Evolutionary conservation across 2,329 filamentous ascomycete genomes (phyloP).

Genomic region (Diaporthe velutina): DNA sequence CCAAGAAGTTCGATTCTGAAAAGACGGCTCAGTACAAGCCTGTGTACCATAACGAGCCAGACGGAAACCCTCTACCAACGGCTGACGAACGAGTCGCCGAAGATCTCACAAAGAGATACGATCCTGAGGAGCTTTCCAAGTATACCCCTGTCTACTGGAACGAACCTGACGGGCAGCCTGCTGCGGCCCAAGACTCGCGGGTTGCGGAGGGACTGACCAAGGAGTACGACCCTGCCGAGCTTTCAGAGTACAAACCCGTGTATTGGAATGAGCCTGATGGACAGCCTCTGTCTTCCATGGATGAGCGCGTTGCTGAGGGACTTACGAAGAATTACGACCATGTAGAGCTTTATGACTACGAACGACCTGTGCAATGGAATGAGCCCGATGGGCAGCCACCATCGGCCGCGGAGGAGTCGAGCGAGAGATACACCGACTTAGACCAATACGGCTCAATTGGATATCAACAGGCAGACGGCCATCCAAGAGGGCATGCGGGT

Average conservation of each 20-base stretch:
- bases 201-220: slow-evolving; percentile 37
- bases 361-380: background rate
- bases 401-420: slow-evolving; percentile 42
- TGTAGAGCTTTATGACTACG: background rate
- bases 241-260: slow-evolving; percentile 53
- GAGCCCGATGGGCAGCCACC: slow-evolving; percentile 9
- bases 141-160: slow-evolving; percentile 49
- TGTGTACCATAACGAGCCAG: slow-evolving; percentile 18
- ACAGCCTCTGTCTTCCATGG: background rate
- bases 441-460: slow-evolving; percentile 45
- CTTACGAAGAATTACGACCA: background rate
- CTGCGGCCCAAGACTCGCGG: slow-evolving; percentile 14
- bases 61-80: slow-evolving; percentile 5
- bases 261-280: slow-evolving; percentile 44
- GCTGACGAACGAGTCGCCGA: background rate
- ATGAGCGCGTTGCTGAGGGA: background rate
- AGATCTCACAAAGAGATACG: slow-evolving; percentile 46
- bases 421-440: slow-evolving; percentile 52
- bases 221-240: slow-evolving; percentile 52
- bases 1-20: background rate
- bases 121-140: slow-evolving; percentile 52
- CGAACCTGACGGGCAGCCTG: slow-evolving; percentile 42
- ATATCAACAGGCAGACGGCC: slow-evolving; percentile 52
- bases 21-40: background rate
- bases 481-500: slow-evolving; percentile 47